These are phyloP conservation scores for Eutypella sp. DNA, from an alignment of 2,329 filamentous ascomycete species.

Conservation along the genomic window DNA sequence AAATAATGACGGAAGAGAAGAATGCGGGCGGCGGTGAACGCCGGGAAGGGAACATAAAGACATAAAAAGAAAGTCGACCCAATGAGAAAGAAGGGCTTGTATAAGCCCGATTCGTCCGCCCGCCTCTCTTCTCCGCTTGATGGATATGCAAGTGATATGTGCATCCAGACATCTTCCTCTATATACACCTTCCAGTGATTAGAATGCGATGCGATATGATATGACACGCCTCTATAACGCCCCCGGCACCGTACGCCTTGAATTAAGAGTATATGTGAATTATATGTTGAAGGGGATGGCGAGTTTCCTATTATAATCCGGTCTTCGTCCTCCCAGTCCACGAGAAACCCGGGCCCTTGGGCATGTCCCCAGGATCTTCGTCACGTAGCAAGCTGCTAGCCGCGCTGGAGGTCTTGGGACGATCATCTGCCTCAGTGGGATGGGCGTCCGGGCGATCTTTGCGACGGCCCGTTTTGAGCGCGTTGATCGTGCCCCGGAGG, in stretches of 20 bases:
- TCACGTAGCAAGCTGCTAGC: not conserved
- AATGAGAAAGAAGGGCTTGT: too few relatives aligned
- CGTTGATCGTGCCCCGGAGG: conserved; percentile 32
- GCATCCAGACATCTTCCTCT: not conserved
- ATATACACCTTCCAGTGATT: too few relatives aligned
- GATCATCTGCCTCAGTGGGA: too few relatives aligned
- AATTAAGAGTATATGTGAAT: not conserved
- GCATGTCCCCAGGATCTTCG: not conserved
- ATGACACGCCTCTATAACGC: not conserved
- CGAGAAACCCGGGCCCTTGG: too few relatives aligned
- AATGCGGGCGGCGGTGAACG: too few relatives aligned
- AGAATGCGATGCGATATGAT: too few relatives aligned
- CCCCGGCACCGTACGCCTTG: not conserved
- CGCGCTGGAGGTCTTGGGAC: not conserved
- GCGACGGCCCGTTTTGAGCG: conserved; percentile 21
- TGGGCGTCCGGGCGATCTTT: conserved; percentile 15
- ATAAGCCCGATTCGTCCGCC: too few relatives aligned
- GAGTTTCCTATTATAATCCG: not conserved
- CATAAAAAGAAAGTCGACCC: too few relatives aligned
- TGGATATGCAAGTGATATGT: too few relatives aligned
- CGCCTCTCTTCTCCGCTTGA: too few relatives aligned
- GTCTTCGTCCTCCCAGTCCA: not conserved
- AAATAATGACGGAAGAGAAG: too few relatives aligned
- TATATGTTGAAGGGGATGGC: not conserved
- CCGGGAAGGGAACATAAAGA: too few relatives aligned